Percentiles rank a stretch among this genome's conserved stretches.
Conservation (phyloP, 2,329 filamentous ascomycete species). For the Microdochium bolleyi region DNA sequence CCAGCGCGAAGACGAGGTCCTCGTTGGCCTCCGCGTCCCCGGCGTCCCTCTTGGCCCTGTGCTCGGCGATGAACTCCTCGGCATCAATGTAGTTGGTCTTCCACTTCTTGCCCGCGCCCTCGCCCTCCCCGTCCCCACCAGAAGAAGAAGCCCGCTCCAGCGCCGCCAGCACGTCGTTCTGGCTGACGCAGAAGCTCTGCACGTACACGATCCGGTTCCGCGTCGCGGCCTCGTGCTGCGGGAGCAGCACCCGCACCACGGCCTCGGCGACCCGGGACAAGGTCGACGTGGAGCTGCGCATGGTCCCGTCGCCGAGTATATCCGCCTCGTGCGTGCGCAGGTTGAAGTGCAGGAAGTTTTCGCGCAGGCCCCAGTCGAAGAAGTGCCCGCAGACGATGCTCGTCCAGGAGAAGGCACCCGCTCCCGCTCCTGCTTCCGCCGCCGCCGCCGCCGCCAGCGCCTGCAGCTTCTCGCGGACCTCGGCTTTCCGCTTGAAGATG, state of each 20-base stretch:
- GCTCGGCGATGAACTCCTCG: slow-evolving; percentile 27
- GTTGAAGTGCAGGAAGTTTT: slow-evolving; percentile 26
- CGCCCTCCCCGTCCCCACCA: not conserved
- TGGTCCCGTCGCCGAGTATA: slow-evolving; percentile 23
- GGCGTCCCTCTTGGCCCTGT: slow-evolving; percentile 26
- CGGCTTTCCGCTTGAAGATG: slow-evolving; percentile 24
- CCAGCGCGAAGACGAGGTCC: slow-evolving; percentile 41
- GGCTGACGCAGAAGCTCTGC: slow-evolving; percentile 30
- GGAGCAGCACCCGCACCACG: slow-evolving; percentile 20
- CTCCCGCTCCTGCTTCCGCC: not conserved
- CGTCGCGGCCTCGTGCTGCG: slow-evolving; percentile 14
- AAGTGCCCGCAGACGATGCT: slow-evolving; percentile 30
- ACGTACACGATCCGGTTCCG: slow-evolving; percentile 26
- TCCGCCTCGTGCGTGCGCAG: slow-evolving; percentile 17
- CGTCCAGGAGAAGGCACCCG: slow-evolving; percentile 29
- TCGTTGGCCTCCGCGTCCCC: slow-evolving; percentile 30
- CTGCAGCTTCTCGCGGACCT: slow-evolving; percentile 21
- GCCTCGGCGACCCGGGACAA: slow-evolving; percentile 23
- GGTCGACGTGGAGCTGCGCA: slow-evolving; percentile 25
- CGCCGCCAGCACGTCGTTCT: slow-evolving; percentile 22
- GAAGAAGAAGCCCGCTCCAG: slow-evolving; percentile 21
- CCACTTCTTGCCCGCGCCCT: slow-evolving; percentile 14
- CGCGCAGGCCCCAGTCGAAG: slow-evolving; percentile 30
- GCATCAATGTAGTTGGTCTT: slow-evolving; percentile 23
- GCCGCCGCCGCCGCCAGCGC: slow-evolving; percentile 6